Evolutionary conservation across 345 rosid species (phyloP).

Genomic region (Populus tremula): DNA sequence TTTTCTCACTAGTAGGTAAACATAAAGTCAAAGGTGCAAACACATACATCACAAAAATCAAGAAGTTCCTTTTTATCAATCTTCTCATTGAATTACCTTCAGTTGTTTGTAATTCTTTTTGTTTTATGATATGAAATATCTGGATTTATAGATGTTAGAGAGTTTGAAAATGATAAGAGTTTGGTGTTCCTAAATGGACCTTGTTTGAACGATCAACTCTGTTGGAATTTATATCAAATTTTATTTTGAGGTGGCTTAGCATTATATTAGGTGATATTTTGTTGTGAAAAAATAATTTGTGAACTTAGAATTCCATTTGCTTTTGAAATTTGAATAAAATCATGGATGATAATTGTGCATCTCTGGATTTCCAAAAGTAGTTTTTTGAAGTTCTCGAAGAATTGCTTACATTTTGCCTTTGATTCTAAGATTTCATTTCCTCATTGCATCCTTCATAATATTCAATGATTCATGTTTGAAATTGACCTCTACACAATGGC

Average conservation of each 20-base stretch:
- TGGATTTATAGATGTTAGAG: background rate
- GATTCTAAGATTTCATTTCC: too few relatives aligned
- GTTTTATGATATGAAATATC: background rate
- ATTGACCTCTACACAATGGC: too few relatives aligned
- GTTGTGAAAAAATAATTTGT: background rate
- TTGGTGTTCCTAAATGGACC: background rate
- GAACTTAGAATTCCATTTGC: background rate
- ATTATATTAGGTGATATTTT: background rate
- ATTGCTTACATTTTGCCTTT: too few relatives aligned
- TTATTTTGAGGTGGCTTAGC: background rate
- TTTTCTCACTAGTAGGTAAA: background rate
- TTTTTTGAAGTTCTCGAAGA: background rate
- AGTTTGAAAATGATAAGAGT: background rate
- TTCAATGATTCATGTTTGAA: background rate
- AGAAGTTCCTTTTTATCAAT: background rate
- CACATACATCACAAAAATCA: background rate
- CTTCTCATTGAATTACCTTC: background rate
- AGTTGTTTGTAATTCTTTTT: background rate
- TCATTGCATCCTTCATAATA: background rate
- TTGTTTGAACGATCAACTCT: background rate
- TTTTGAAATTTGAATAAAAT: background rate
- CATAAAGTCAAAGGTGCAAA: background rate
- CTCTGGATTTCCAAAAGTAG: background rate
- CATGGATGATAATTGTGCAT: background rate
- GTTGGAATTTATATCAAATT: background rate